These are phyloP conservation scores for Xylaria sp. DNA, from an alignment of 2,329 filamentous ascomycete species.

Conservation along the genomic window DNA sequence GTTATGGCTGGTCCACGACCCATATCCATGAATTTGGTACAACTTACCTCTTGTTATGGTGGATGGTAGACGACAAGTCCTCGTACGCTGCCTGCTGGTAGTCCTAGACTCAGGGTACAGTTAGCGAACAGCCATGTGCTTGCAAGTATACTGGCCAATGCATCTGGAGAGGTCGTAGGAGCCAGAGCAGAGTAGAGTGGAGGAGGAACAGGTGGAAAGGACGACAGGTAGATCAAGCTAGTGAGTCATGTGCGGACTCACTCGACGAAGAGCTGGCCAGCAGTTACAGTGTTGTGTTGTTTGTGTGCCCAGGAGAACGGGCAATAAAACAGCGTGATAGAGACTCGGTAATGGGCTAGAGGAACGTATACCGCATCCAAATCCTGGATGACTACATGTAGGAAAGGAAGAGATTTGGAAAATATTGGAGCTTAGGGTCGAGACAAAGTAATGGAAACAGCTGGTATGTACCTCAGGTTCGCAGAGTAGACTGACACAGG, in stretches of 20 bases:
- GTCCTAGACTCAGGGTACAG: conserved; percentile 27
- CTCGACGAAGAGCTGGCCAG: conserved; percentile 24
- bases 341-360: conserved; percentile 23
- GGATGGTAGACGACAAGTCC: conserved; percentile 12
- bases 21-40: conserved; percentile 22
- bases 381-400: conserved; percentile 1
- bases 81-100: conserved; percentile 21
- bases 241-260: conserved; percentile 14
- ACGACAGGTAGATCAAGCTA: conserved; percentile 11
- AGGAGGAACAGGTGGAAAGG: background rate
- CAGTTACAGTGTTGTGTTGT: conserved; percentile 14
- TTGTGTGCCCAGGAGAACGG: conserved; percentile 15
- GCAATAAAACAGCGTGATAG: conserved; percentile 15
- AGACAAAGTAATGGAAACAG: conserved; percentile 23
- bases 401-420: conserved; percentile 28
- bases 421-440: conserved; percentile 29
- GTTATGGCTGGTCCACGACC: conserved; percentile 24
- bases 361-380: conserved; percentile 26
- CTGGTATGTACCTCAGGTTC: conserved; percentile 13
- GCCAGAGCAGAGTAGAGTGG: conserved; percentile 10
- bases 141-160: conserved; percentile 18
- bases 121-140: conserved; percentile 27
- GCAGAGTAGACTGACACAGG: conserved; percentile 18
- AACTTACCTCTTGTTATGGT: conserved; percentile 37
- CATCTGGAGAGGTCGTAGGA: conserved; percentile 11